A percentile compares a stretch with the other conserved stretches of the same genome.
Evolutionary conservation across 208 protist species (phyloP).

Genomic region (Angomonas ambiguus): DNA sequence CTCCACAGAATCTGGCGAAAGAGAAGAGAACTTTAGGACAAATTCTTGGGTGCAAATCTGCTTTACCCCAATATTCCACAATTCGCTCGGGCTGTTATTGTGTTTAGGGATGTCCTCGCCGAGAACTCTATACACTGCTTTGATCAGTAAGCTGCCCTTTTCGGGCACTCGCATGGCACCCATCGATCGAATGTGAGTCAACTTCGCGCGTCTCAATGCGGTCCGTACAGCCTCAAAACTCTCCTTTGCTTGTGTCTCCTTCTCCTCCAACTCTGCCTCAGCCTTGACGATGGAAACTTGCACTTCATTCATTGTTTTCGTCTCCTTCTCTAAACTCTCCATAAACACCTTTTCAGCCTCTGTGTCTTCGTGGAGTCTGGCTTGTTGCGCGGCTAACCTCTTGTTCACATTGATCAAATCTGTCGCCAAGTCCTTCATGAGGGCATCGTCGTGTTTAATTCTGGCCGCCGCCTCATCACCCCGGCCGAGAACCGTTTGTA

Average conservation of each 20-base stretch:
- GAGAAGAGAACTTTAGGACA: slow-evolving; percentile 26
- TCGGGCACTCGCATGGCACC: slow-evolving; percentile 20
- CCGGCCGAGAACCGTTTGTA: slow-evolving; percentile 11
- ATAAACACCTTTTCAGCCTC: slow-evolving; percentile 9
- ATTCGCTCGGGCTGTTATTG: slow-evolving; percentile 20
- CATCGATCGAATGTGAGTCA: slow-evolving; percentile 31
- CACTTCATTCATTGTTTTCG: slow-evolving; percentile 5
- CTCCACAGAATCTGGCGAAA: slow-evolving; percentile 27
- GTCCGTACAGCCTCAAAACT: slow-evolving; percentile 16
- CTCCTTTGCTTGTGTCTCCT: slow-evolving; percentile 1
- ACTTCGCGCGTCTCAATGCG: slow-evolving; percentile 27
- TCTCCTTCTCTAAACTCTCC: slow-evolving; percentile 15
- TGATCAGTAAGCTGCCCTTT: slow-evolving; percentile 43
- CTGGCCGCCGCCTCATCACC: slow-evolving; percentile 20
- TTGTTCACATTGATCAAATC: slow-evolving; percentile 13
- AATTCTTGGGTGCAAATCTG: slow-evolving; percentile 42
- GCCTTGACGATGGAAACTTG: background rate
- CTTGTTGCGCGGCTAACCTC: slow-evolving; percentile 4
- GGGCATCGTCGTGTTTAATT: slow-evolving; percentile 8
- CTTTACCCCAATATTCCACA: slow-evolving; percentile 31
- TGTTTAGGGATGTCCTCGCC: slow-evolving; percentile 39
- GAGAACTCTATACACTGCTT: slow-evolving; percentile 37
- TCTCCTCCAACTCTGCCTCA: slow-evolving; percentile 15
- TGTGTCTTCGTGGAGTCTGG: background rate
- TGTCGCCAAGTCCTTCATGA: background rate